A percentile compares a stretch with the other conserved stretches of the same genome.
phyloP scores from a whole-genome alignment of 805 yeast species.

The Candida berthetii region DNA sequence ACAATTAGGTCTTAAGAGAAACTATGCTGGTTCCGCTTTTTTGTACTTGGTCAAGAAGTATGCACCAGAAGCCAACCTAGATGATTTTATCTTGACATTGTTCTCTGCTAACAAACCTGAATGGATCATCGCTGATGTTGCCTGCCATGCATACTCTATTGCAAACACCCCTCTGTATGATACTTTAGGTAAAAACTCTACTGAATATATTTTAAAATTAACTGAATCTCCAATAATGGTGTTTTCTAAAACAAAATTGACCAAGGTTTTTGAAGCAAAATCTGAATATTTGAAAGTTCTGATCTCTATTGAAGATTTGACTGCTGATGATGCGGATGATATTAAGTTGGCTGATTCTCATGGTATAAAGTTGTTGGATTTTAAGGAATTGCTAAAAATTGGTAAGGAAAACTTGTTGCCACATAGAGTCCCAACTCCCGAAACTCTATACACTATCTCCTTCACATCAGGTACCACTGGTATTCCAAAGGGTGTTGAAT shows the following conservation, averaged over 20 bases:
- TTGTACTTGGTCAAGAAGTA: conserved; percentile 33
- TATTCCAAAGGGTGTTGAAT: conserved; percentile 63
- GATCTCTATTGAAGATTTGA: conserved; percentile 48
- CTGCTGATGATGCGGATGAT: conserved; percentile 24
- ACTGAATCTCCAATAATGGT: conserved; percentile 60
- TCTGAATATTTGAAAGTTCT: conserved; percentile 42
- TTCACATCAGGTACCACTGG: conserved; percentile 79
- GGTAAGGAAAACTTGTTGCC: conserved; percentile 37
- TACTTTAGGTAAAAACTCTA: conserved; percentile 52
- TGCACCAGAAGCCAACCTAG: conserved; percentile 22
- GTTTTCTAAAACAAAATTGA: conserved; percentile 45
- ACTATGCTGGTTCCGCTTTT: conserved; percentile 50
- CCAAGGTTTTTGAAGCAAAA: conserved; percentile 39
- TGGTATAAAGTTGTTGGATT: conserved; percentile 25
- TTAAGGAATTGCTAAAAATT: conserved; percentile 29
- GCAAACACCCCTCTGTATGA: conserved; percentile 52
- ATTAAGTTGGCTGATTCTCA: conserved; percentile 22
- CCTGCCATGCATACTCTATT: conserved; percentile 52
- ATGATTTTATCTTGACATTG: conserved; percentile 45
- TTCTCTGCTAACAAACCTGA: conserved; percentile 56
- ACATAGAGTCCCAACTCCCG: conserved; percentile 42
- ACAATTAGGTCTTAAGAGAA: conserved; percentile 35
- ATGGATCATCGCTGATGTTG: conserved; percentile 68
- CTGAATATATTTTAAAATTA: conserved; percentile 53
- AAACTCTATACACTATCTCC: conserved; percentile 52